Percentiles rank a stretch among this genome's conserved stretches.
Conservation (phyloP, 2,329 filamentous ascomycete species). For the Trichoderma lentiforme region DNA sequence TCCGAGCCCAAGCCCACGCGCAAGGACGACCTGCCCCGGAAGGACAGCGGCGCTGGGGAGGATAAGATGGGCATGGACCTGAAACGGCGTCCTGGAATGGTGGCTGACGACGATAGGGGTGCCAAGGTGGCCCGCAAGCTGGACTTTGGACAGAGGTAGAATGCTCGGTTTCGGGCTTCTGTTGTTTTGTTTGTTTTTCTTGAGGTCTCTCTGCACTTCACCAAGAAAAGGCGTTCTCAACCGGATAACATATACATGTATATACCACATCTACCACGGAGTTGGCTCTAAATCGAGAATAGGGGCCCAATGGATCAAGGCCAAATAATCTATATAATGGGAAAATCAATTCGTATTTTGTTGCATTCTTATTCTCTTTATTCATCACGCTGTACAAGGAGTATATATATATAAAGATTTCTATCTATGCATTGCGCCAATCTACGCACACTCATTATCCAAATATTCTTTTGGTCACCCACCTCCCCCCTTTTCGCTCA, state of each 20-base stretch:
- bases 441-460: neutral
- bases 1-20: slow-evolving; percentile 77
- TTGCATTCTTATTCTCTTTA: neutral
- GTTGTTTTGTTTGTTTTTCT: neutral
- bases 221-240: neutral
- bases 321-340: neutral
- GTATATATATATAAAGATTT: slow-evolving; percentile 8
- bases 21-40: slow-evolving; percentile 77
- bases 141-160: slow-evolving; percentile 61
- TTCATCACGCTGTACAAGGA: neutral
- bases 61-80: slow-evolving; percentile 80
- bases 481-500: neutral
- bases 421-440: neutral
- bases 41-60: slow-evolving; percentile 58
- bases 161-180: neutral
- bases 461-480: neutral
- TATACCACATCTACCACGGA: neutral
- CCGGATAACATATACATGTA: neutral
- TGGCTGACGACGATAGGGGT: slow-evolving; percentile 61
- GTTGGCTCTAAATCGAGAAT: neutral
- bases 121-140: slow-evolving; percentile 80
- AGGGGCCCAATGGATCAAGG: neutral
- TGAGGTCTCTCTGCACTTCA: neutral
- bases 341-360: neutral
- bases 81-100: slow-evolving; percentile 65